Conservation (phyloP, 495 filamentous ascomycete species). For the Staphylotrichum tortipilum region DNA sequence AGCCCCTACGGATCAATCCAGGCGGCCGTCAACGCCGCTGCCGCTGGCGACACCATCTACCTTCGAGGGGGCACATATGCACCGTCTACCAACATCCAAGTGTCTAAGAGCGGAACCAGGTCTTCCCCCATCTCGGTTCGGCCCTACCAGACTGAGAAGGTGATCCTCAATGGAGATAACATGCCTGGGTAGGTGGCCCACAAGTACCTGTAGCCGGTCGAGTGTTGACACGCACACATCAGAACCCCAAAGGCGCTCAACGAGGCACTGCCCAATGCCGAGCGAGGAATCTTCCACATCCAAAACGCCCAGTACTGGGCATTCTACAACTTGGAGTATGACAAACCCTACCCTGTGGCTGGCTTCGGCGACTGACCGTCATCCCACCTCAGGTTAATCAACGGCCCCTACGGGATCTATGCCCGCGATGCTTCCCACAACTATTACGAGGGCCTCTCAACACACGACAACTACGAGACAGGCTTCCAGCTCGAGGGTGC, state of each 20-base stretch:
- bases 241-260: constrained; percentile 1
- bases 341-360: background rate
- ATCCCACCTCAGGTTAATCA: background rate
- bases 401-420: constrained; percentile 1
- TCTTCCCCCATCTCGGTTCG: background rate
- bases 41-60: constrained; percentile 1
- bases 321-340: constrained; percentile 1
- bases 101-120: background rate
- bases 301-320: constrained; percentile 2
- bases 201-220: background rate
- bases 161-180: background rate
- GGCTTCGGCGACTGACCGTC: background rate
- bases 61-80: constrained; percentile 3
- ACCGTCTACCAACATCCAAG: background rate
- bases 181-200: constrained; percentile 1
- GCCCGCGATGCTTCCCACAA: background rate
- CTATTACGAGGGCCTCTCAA: background rate
- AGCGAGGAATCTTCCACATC: constrained; percentile 1
- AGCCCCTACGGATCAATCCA: constrained; percentile 1
- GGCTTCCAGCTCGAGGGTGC: constrained; percentile 2
- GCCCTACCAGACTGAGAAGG: constrained; percentile 1
- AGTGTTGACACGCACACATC: background rate
- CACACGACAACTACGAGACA: constrained; percentile 2
- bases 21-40: background rate
- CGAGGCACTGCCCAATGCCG: background rate